Base-by-base conservation (phyloP, 192 early-diverging fungal genomes). In the Chytriomyces sp. region DNA sequence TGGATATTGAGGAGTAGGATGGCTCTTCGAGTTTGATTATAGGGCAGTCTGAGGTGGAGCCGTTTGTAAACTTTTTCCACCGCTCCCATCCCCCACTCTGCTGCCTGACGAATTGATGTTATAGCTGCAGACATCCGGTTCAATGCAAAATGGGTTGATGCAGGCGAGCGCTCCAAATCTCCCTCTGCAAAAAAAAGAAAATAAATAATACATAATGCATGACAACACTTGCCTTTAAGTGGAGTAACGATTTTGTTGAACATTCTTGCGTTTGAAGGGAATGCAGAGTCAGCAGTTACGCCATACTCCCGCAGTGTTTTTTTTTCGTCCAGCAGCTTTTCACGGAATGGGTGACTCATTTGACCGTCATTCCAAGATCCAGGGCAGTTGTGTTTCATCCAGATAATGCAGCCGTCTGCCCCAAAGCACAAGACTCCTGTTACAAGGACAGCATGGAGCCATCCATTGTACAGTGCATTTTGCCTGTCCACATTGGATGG, bases 1-100 rank as follows among this genome's bases (percentile, higher is more conserved):
- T 53, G 63, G 23, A 76, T 76, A 50, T 66, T 76, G 5, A 13
- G 23, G 5, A 76, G 64, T 1, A 62, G 5, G 43, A 53, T 6
- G 20, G 16, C 20, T 9, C 74, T 0, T 8, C 18, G 24, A 2
- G 23, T 3, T 5, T 2, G 74, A 10, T 76, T 20, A 44, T 49
- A 76, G 0, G 74, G 74, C 7, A 76, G 64, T 20, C 18, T n/a
- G 44, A 49, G 26, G 20, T 49, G 49, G 9, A 75, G 64, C 43
- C 63, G 61, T 24, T 63, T 61, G 47, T 65, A 76, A 0, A 47
- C 45, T 23, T 64, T 66, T 44, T 66, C 64, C 47, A 66, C 50
- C 45, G 76, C 48, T 18, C 76, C 76, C 76, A 77, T 77, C 3
- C 76, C 76, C 76, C 76, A 77, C 47, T 77, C 76, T 18, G 76